Percentiles rank a stretch among this genome's conserved stretches.
phyloP scores from a whole-genome alignment of 2,329 filamentous ascomycete genomes.

The Dothistroma pini region DNA sequence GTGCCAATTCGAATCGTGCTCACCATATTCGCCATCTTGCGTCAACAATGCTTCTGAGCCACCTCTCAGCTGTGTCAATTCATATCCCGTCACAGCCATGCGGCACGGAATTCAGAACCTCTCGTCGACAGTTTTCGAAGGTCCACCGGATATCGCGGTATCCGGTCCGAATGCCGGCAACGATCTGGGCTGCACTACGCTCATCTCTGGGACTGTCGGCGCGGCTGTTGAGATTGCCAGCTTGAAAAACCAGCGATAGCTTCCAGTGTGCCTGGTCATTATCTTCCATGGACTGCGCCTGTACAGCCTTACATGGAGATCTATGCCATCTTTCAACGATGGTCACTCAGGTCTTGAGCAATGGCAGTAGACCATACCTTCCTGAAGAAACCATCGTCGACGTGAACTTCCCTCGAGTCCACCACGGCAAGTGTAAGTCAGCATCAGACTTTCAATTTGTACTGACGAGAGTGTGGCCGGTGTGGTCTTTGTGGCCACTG shows the following conservation, averaged over 20 bases:
- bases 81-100: constrained; percentile 62
- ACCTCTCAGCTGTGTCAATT: constrained; percentile 67
- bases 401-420: constrained; percentile 59
- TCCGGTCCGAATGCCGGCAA: constrained; percentile 60
- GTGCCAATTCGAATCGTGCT: constrained; percentile 62
- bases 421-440: constrained; percentile 50
- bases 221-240: constrained; percentile 58
- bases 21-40: constrained; percentile 52
- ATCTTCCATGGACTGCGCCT: constrained; percentile 52
- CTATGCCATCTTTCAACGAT: constrained; percentile 62
- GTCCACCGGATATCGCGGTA: constrained; percentile 60
- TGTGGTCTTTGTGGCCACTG: constrained; percentile 13
- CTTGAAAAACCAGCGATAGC: constrained; percentile 62
- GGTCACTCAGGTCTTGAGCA: constrained; percentile 55
- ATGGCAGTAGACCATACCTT: constrained; percentile 59
- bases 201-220: constrained; percentile 65
- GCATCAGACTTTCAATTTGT: constrained; percentile 60
- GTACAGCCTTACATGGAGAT: constrained; percentile 52
- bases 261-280: constrained; percentile 56
- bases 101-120: constrained; percentile 59
- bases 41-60: constrained; percentile 56
- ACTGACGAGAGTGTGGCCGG: constrained; percentile 57
- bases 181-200: constrained; percentile 56
- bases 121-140: constrained; percentile 53
- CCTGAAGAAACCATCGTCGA: constrained; percentile 59